phyloP scores from a whole-genome alignment of 108 stramenopile species.

The Seminavis robusta region DNA sequence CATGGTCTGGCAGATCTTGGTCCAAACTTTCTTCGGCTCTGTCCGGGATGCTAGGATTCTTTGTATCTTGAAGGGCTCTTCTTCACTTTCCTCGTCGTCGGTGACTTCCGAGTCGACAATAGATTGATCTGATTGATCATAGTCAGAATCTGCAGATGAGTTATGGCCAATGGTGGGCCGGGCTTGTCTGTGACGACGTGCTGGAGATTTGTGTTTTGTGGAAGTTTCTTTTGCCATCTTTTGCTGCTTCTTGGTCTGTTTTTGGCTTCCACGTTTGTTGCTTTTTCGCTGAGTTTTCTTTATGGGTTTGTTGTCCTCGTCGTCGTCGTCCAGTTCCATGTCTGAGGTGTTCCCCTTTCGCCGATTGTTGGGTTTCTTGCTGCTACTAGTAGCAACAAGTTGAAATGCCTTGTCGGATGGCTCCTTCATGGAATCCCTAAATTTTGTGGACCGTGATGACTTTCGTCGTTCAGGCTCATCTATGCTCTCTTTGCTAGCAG shows the following conservation, averaged over 20 bases:
- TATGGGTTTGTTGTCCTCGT: not conserved
- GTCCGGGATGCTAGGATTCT: conserved; percentile 64
- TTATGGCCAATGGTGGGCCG: conserved; percentile 1
- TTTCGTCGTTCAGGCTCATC: no score
- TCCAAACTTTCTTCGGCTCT: conserved; percentile 58
- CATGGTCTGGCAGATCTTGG: conserved; percentile 47
- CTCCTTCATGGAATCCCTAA: conserved; percentile 37
- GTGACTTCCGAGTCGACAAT: not conserved
- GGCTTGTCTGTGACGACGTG: conserved; percentile 1
- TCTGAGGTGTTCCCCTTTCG: not conserved
- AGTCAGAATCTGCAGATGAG: conserved; percentile 1
- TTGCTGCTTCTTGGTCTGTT: not conserved
- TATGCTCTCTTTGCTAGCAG: no score
- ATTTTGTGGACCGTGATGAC: conserved; percentile 35
- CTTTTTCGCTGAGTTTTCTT: not conserved
- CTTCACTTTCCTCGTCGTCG: conserved; percentile 58
- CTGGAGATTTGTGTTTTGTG: conserved; percentile 7
- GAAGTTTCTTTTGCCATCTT: not conserved
- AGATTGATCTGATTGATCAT: conserved; percentile 1
- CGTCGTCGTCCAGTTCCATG: not conserved
- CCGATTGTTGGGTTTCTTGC: not conserved
- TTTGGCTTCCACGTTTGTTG: not conserved
- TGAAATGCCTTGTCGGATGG: conserved; percentile 25
- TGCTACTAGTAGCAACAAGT: conserved; percentile 8
- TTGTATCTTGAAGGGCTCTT: conserved; percentile 63